These are phyloP conservation scores for Xylariaceae sp. DNA, from an alignment of 2,329 filamentous ascomycete genomes.

Conservation along the genomic window DNA sequence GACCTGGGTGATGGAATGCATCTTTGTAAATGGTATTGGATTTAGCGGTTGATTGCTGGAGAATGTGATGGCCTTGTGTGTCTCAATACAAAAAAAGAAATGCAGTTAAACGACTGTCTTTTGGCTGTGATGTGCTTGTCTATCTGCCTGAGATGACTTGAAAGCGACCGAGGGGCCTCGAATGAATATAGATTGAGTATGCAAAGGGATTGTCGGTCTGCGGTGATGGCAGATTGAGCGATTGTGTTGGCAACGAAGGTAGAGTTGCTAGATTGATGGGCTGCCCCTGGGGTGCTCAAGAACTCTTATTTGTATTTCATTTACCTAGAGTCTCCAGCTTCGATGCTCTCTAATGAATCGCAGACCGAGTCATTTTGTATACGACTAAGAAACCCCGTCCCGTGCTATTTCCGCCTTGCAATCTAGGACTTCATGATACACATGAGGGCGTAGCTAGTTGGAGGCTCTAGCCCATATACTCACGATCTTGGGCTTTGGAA, in stretches of 20 bases:
- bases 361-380: neutral
- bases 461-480: too few relatives aligned
- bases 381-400: too few relatives aligned
- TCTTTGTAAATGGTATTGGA: conserved; percentile 23
- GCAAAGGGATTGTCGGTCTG: conserved; percentile 15
- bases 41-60: neutral
- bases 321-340: neutral
- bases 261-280: neutral
- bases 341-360: too few relatives aligned
- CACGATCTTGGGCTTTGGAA: too few relatives aligned
- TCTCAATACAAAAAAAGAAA: neutral
- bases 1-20: conserved; percentile 34
- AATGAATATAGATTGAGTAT: conserved; percentile 16
- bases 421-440: too few relatives aligned
- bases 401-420: too few relatives aligned
- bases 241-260: conserved; percentile 18
- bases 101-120: neutral
- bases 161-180: conserved; percentile 3
- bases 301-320: conserved; percentile 19
- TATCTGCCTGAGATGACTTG: conserved; percentile 8
- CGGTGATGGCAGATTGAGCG: conserved; percentile 4
- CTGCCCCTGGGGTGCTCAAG: neutral
- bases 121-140: neutral
- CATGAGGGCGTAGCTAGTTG: too few relatives aligned
- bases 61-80: neutral